These are phyloP conservation scores for Pyrenochaeta sp. DNA, from an alignment of 2,329 filamentous ascomycete species.

Conservation along the genomic window DNA sequence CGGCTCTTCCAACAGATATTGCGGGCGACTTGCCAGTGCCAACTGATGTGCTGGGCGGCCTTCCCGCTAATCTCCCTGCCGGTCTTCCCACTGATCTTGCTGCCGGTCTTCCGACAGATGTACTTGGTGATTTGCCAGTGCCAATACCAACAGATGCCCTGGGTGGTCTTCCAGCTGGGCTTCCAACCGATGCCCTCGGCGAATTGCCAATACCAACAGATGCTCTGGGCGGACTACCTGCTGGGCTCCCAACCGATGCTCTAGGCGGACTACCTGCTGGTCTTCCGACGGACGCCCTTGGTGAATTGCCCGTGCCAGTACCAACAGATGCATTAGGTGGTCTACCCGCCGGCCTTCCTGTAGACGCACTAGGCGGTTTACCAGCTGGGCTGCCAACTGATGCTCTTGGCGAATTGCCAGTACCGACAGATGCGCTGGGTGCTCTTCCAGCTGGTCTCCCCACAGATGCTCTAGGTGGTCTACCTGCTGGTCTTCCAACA, in stretches of 20 bases:
- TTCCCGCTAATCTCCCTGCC: not conserved
- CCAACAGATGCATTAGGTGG: not conserved
- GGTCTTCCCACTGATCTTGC: not conserved
- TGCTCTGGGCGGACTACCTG: not conserved
- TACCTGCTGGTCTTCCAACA: not conserved
- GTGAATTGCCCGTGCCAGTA: not conserved
- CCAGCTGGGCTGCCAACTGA: not conserved
- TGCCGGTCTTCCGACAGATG: not conserved
- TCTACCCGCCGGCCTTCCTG: not conserved
- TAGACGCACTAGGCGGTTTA: not conserved
- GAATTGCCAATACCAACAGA: not conserved
- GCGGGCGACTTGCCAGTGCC: too few relatives aligned
- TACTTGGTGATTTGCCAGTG: not conserved
- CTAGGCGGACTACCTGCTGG: not conserved
- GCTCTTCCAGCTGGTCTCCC: not conserved
- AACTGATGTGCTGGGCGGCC: not conserved
- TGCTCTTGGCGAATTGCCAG: not conserved
- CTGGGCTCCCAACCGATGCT: not conserved
- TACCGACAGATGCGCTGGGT: not conserved
- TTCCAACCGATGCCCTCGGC: not conserved
- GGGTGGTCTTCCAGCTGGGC: not conserved
- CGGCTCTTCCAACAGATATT: not conserved
- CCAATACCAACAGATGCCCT: not conserved
- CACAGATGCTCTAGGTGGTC: not conserved
- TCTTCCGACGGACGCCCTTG: not conserved